Evolutionary conservation across 225 moss, liverwort and hornwort species (phyloP).

Genomic region (Bryum argenteum): DNA sequence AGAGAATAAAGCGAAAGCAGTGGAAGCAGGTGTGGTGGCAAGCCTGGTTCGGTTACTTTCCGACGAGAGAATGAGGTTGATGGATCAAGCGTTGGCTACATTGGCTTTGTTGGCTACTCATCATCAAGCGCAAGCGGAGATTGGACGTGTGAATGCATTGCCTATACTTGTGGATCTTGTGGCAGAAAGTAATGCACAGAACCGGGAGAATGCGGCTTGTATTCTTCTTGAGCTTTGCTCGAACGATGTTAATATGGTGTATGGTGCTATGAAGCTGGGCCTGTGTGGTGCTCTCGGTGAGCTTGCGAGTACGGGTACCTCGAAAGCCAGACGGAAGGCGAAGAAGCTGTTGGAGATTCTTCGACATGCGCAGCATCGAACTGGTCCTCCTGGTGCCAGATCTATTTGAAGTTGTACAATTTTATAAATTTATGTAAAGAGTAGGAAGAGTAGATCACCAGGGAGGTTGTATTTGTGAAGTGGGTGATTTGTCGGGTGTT

Average conservation of each 20-base stretch:
- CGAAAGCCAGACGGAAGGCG: slow-evolving; percentile 75
- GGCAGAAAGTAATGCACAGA: slow-evolving; percentile 56
- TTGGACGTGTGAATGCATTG: slow-evolving; percentile 49
- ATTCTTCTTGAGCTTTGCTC: slow-evolving; percentile 72
- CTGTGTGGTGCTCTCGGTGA: slow-evolving; percentile 73
- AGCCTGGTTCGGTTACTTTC: slow-evolving; percentile 38
- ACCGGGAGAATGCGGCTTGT: slow-evolving; percentile 77
- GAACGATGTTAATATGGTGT: slow-evolving; percentile 57
- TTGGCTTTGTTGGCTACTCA: slow-evolving; percentile 43
- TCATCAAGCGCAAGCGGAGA: slow-evolving; percentile 59
- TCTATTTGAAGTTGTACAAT: slow-evolving; percentile 49
- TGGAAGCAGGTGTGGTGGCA: slow-evolving; percentile 39
- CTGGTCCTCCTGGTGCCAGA: slow-evolving; percentile 46
- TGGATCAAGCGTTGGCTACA: slow-evolving; percentile 42
- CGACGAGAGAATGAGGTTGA: slow-evolving; percentile 17
- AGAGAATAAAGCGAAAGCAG: slow-evolving; percentile 45
- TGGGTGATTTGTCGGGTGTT: slow-evolving; percentile 45
- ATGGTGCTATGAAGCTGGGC: slow-evolving; percentile 58
- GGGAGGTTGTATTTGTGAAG: slow-evolving; percentile 22
- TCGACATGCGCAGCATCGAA: slow-evolving; percentile 45
- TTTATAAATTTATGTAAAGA: slow-evolving; percentile 28
- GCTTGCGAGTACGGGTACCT: slow-evolving; percentile 75
- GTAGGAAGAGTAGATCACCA: background rate
- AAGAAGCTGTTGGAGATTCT: slow-evolving; percentile 55
- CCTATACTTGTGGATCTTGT: slow-evolving; percentile 68